Conservation (phyloP, 129 eudicot species). For the Chrysanthemum seticuspe region DNA sequence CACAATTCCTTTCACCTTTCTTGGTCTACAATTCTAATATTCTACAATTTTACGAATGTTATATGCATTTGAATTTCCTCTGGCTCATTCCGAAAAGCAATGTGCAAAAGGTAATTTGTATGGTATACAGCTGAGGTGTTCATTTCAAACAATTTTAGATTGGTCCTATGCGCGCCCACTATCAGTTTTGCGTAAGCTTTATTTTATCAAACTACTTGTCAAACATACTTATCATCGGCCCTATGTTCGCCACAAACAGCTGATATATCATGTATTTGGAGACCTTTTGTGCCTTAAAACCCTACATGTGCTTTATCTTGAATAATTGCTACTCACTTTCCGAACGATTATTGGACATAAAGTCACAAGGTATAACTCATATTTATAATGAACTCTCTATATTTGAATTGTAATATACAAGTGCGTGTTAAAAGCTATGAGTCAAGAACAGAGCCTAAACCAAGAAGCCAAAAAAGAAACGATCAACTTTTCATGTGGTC, state of each 20-base stretch:
- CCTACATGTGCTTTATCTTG: too few species aligned
- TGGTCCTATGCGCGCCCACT: neutral
- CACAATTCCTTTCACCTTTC: too few species aligned
- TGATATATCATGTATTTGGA: neutral
- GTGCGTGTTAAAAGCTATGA: neutral
- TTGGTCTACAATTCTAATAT: neutral
- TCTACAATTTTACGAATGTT: neutral
- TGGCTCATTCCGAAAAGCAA: neutral
- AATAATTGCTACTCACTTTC: too few species aligned
- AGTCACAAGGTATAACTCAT: neutral
- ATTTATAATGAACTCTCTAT: neutral
- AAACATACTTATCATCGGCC: neutral
- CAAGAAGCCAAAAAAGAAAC: neutral
- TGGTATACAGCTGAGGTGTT: neutral
- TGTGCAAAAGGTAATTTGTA: conserved; percentile 1
- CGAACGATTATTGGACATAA: too few species aligned
- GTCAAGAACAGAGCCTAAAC: neutral
- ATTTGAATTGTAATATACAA: neutral
- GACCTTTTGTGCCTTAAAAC: neutral
- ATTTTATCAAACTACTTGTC: conserved; percentile 10
- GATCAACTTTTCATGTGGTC: too few species aligned
- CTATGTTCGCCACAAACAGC: neutral
- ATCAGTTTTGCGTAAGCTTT: neutral
- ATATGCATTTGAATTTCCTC: neutral
- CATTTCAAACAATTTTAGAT: neutral